Percentiles rank a stretch among this genome's conserved stretches.
Conservation (phyloP, 345 rosid genomes). For the Gossypium stocksii region DNA sequence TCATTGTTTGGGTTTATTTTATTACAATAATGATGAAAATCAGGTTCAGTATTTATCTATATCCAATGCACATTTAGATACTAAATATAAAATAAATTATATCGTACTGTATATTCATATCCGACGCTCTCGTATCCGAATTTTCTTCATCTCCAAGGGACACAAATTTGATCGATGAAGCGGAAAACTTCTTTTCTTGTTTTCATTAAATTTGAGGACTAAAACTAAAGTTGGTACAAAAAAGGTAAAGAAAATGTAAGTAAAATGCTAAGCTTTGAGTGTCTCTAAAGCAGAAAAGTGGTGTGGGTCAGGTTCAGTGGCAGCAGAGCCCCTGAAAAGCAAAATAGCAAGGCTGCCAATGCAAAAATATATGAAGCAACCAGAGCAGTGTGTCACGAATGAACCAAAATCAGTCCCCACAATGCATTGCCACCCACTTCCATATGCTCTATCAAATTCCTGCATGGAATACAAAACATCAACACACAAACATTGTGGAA, state of each 20-base stretch:
- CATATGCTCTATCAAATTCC: slow-evolving; percentile 52
- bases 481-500: background rate
- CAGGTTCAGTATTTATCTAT: too few relatives aligned
- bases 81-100: too few relatives aligned
- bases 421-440: slow-evolving; percentile 66
- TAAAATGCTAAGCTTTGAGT: slow-evolving; percentile 10
- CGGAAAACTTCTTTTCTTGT: background rate
- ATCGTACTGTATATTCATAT: background rate
- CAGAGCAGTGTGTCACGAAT: slow-evolving; percentile 56
- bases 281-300: slow-evolving; percentile 22
- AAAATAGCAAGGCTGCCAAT: slow-evolving; percentile 56
- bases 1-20: background rate
- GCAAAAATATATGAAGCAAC: slow-evolving; percentile 56
- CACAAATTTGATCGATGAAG: background rate
- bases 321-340: slow-evolving; percentile 60
- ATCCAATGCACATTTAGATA: too few relatives aligned
- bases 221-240: slow-evolving; percentile 9
- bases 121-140: background rate
- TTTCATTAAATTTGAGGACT: background rate
- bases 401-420: slow-evolving; percentile 69
- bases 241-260: background rate
- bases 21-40: background rate
- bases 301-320: slow-evolving; percentile 19
- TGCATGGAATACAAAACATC: slow-evolving; percentile 19
- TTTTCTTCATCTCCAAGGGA: too few relatives aligned